Conservation (phyloP, 257 asterid genomes). For the Apocynum venetum region DNA sequence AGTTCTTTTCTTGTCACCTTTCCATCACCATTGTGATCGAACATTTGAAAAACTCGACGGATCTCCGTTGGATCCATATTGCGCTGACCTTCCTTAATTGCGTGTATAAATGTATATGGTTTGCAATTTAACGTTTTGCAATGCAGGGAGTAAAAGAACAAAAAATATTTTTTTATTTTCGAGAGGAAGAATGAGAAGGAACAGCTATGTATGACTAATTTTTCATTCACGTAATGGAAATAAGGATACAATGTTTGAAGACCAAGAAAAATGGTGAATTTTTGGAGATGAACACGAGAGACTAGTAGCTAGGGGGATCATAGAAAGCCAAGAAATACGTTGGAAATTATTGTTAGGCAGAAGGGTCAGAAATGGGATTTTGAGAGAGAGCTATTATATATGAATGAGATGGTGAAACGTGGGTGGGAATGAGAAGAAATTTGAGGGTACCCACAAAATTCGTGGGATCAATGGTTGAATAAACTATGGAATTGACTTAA, state of each 20-base stretch:
- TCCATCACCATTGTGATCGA: slow-evolving; percentile 39
- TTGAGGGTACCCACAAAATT: slow-evolving; percentile 21
- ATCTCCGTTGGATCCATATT: slow-evolving; percentile 34
- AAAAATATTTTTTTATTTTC: no score
- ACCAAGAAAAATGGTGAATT: neutral
- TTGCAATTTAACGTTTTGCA: no score
- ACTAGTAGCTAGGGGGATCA: neutral
- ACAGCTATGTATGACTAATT: neutral
- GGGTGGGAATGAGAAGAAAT: neutral
- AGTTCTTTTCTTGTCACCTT: slow-evolving; percentile 34
- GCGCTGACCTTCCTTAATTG: no score
- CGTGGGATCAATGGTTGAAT: neutral
- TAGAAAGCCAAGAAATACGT: neutral
- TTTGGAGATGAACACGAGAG: neutral
- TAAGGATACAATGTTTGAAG: neutral
- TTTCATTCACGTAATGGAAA: neutral
- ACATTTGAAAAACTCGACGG: slow-evolving; percentile 39
- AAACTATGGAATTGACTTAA: no score
- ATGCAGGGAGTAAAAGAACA: no score
- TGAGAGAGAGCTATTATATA: neutral
- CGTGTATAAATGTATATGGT: no score
- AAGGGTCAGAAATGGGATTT: neutral
- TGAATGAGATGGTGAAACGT: neutral
- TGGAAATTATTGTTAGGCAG: neutral
- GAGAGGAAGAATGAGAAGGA: no score